A percentile compares a stretch with the other conserved stretches of the same genome.
phyloP scores from a whole-genome alignment of 257 asterid genomes.

The Linderniella brevidens region DNA sequence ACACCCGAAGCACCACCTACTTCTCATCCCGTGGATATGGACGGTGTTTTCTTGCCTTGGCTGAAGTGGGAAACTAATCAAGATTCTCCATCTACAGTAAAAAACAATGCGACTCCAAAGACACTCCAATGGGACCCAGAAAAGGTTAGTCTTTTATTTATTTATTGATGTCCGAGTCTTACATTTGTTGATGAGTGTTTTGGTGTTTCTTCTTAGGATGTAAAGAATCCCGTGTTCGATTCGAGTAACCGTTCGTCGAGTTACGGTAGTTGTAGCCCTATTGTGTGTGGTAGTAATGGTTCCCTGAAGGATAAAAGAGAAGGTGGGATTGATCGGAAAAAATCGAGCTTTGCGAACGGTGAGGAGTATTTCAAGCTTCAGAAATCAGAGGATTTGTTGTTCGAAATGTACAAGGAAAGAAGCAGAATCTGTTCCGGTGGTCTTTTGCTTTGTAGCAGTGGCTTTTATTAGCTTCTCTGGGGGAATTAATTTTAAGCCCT shows the following conservation, averaged over 20 bases:
- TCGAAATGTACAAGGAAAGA: slow-evolving; percentile 3
- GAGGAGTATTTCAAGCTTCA: slow-evolving; percentile 13
- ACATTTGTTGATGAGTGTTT: neutral
- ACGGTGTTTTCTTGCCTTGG: slow-evolving; percentile 59
- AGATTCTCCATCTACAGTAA: slow-evolving; percentile 18
- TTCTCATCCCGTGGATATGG: slow-evolving; percentile 25
- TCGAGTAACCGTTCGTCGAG: too few relatives aligned
- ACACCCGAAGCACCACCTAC: slow-evolving; percentile 18
- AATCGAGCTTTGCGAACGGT: slow-evolving; percentile 13
- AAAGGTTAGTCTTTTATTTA: slow-evolving; percentile 16
- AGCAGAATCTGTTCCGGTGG: slow-evolving; percentile 2
- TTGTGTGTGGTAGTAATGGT: neutral
- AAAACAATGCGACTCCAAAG: slow-evolving; percentile 17
- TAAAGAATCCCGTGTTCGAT: too few relatives aligned
- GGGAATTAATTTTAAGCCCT: too few relatives aligned
- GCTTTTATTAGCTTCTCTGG: neutral
- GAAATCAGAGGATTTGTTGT: slow-evolving; percentile 1
- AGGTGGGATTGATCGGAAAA: slow-evolving; percentile 2
- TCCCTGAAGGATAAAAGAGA: neutral
- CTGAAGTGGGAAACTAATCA: slow-evolving; percentile 50
- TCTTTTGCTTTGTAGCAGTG: slow-evolving; percentile 3
- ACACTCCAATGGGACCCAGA: slow-evolving; percentile 20
- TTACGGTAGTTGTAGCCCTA: too few relatives aligned
- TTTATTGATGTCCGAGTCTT: neutral
- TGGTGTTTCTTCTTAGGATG: neutral